Evolutionary conservation across 2,329 filamentous ascomycete species (phyloP).

Genomic region (Dactylellina cionopaga): DNA sequence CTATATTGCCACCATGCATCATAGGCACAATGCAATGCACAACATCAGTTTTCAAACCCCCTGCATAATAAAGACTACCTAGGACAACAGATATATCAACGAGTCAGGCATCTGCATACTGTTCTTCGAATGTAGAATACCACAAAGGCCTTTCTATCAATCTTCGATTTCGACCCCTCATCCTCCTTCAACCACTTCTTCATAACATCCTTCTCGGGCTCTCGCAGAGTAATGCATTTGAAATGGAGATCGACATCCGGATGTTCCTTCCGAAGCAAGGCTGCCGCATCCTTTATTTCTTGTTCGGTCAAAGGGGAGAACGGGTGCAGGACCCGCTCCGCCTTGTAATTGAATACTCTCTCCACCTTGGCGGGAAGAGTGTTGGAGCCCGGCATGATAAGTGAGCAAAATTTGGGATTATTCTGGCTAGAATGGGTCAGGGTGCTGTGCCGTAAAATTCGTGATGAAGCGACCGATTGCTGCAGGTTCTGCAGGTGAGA

Average conservation of each 20-base stretch:
- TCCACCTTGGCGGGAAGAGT: slow-evolving; percentile 48
- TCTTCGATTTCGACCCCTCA: slow-evolving; percentile 60
- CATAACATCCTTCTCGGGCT: slow-evolving; percentile 68
- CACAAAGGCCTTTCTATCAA: slow-evolving; percentile 67
- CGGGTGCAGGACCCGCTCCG: slow-evolving; percentile 63
- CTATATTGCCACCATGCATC: slow-evolving; percentile 6
- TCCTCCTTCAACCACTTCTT: slow-evolving; percentile 66
- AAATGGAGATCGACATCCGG: slow-evolving; percentile 69
- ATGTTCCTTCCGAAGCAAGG: slow-evolving; percentile 67
- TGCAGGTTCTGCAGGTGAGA: slow-evolving; percentile 17
- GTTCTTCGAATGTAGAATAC: slow-evolving; percentile 71
- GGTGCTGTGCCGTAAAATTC: not conserved
- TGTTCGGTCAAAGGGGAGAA: slow-evolving; percentile 69
- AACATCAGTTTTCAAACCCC: not conserved
- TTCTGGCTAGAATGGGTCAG: not conserved
- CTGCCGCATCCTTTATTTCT: slow-evolving; percentile 67
- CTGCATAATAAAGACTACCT: too few species aligned
- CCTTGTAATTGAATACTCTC: slow-evolving; percentile 43
- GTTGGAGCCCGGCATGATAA: slow-evolving; percentile 38
- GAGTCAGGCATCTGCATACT: slow-evolving; percentile 60
- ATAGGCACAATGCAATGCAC: not conserved
- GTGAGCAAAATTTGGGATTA: not conserved
- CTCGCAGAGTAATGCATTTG: slow-evolving; percentile 71
- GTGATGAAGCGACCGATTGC: slow-evolving; percentile 4
- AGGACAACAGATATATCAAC: not conserved